Conservation (phyloP, 2,329 filamentous ascomycete species). For the Trichoderma atrobrunneum region DNA sequence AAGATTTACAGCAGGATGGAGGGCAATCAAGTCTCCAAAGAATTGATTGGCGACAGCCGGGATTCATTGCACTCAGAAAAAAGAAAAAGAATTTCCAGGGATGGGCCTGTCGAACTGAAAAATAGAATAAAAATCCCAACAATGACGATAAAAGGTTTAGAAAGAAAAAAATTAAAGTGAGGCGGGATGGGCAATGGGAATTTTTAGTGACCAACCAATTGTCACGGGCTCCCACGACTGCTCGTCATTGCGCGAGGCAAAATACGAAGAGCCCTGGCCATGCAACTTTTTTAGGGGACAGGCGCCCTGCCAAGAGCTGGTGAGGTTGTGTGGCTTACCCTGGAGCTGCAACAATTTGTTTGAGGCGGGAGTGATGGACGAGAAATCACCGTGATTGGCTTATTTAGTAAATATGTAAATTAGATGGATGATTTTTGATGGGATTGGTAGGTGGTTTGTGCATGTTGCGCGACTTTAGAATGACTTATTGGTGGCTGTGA, state of each 20-base stretch:
- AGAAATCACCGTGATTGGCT: background rate
- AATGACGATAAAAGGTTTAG: background rate
- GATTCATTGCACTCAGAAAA: background rate
- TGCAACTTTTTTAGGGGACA: background rate
- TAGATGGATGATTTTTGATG: background rate
- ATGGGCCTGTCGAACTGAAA: too few species aligned
- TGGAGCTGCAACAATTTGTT: background rate
- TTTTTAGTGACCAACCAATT: conserved; percentile 17
- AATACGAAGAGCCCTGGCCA: background rate
- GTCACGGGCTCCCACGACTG: conserved; percentile 13
- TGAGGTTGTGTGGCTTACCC: background rate
- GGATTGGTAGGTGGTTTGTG: background rate
- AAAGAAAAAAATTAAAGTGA: background rate
- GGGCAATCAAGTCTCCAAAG: background rate
- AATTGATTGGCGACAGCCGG: background rate
- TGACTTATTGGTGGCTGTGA: background rate
- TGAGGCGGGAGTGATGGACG: too few species aligned
- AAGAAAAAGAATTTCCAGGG: background rate
- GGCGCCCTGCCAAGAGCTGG: background rate
- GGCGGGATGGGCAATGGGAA: background rate
- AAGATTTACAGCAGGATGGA: background rate
- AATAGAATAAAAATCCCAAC: background rate
- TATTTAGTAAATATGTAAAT: background rate
- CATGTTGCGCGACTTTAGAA: background rate
- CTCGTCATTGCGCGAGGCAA: conserved; percentile 12